Conservation (phyloP, 352 stramenopile genomes). For the Phytophthora hybrid region DNA sequence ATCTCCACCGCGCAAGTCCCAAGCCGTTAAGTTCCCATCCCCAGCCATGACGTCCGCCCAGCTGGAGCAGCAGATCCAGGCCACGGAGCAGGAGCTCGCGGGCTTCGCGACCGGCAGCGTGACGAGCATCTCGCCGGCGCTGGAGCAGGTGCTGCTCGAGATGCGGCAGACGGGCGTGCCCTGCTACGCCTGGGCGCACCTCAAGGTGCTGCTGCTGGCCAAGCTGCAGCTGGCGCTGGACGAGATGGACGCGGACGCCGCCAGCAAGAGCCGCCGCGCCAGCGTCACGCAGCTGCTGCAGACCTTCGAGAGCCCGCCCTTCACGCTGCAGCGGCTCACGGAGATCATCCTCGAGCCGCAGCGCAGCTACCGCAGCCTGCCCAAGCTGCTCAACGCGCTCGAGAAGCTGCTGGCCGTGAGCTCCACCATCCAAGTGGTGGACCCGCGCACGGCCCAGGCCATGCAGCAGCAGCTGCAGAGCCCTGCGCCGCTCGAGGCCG, state of each 20-base stretch:
- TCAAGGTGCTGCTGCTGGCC: conserved; percentile 68
- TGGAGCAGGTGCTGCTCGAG: conserved; percentile 73
- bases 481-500: conserved; percentile 32
- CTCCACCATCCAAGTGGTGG: conserved; percentile 71
- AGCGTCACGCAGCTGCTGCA: conserved; percentile 67
- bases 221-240: conserved; percentile 70
- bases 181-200: conserved; percentile 76
- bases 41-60: conserved; percentile 22
- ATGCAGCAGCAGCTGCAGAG: conserved; percentile 46
- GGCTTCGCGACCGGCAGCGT: conserved; percentile 61
- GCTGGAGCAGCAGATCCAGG: conserved; percentile 61
- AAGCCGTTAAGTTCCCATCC: neutral
- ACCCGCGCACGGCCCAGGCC: conserved; percentile 51
- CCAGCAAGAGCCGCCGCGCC: conserved; percentile 59
- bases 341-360: conserved; percentile 79
- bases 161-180: conserved; percentile 74
- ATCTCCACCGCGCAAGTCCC: conserved; percentile 1
- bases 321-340: conserved; percentile 84
- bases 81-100: conserved; percentile 79
- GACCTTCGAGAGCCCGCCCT: conserved; percentile 77
- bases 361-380: conserved; percentile 76
- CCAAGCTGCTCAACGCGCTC: conserved; percentile 85
- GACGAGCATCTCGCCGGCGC: conserved; percentile 54
- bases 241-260: conserved; percentile 59
- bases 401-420: conserved; percentile 84